A percentile compares a stretch with the other conserved stretches of the same genome.
Evolutionary conservation across 495 filamentous ascomycete species (phyloP).

Genomic region (Talaromyces wortmannii): DNA sequence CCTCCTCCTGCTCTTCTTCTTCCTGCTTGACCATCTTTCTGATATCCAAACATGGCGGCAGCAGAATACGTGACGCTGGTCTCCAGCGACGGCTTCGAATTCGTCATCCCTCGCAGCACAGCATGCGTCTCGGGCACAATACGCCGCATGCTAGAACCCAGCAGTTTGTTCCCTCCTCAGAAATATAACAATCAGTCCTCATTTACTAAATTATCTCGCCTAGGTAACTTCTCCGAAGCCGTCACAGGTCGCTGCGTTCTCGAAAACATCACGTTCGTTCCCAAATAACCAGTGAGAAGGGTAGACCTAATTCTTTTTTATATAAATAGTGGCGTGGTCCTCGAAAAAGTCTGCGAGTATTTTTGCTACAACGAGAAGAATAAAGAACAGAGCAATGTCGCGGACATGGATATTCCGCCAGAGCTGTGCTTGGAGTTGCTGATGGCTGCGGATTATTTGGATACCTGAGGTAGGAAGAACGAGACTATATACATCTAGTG

Average conservation of each 20-base stretch:
- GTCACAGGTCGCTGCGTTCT: constrained; percentile 58
- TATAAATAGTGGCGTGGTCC: constrained; percentile 58
- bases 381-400: constrained; percentile 65
- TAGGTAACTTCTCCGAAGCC: constrained; percentile 68
- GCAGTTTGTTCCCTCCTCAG: constrained; percentile 43
- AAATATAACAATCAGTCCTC: not conserved
- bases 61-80: constrained; percentile 73
- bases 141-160: constrained; percentile 75
- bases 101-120: constrained; percentile 71
- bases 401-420: constrained; percentile 81
- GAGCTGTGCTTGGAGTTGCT: constrained; percentile 75
- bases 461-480: constrained; percentile 28
- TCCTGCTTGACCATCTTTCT: not conserved
- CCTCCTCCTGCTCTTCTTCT: no score
- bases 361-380: constrained; percentile 85
- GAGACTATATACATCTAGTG: no score
- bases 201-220: not conserved
- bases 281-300: not conserved
- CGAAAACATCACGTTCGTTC: constrained; percentile 63
- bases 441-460: constrained; percentile 73
- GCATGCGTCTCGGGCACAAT: constrained; percentile 71
- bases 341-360: constrained; percentile 90
- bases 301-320: not conserved
- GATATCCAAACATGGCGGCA: not conserved
- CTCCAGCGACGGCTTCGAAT: constrained; percentile 84